These are phyloP conservation scores for Cucurbita maxima DNA, from an alignment of 306 rosid species.

Conservation along the genomic window DNA sequence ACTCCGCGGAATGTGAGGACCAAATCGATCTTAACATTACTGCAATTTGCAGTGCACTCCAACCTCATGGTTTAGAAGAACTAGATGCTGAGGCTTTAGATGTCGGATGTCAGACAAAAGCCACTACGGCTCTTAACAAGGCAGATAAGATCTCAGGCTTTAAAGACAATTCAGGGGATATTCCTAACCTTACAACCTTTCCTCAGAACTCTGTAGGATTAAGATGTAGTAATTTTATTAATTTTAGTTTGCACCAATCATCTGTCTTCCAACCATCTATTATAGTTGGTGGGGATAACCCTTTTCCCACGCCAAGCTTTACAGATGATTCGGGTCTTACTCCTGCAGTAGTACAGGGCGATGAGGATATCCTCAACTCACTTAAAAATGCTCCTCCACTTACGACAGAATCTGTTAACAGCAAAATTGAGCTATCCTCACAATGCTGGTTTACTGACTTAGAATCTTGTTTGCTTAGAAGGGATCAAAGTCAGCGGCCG, in stretches of 20 bases:
- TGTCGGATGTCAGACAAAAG: neutral
- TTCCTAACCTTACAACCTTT: neutral
- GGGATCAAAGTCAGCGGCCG: neutral
- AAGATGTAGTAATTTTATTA: neutral
- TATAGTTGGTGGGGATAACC: neutral
- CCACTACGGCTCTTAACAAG: neutral
- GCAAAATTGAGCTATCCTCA: neutral
- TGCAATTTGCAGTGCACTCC: neutral
- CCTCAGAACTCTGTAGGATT: neutral
- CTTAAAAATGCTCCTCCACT: neutral
- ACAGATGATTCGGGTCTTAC: neutral
- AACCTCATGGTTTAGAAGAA: neutral
- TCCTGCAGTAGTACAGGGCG: neutral
- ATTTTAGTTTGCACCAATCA: neutral
- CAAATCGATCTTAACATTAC: neutral
- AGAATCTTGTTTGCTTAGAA: neutral
- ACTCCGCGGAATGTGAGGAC: neutral
- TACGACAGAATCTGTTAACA: neutral
- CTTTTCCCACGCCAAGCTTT: neutral
- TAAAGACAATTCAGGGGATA: neutral
- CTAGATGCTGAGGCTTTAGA: neutral
- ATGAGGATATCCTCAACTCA: neutral
- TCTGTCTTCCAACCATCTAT: neutral
- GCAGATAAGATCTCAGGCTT: neutral
- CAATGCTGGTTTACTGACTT: neutral